Evolutionary conservation across 2,329 filamentous ascomycete species (phyloP).

Genomic region (Sporothrix pallida): DNA sequence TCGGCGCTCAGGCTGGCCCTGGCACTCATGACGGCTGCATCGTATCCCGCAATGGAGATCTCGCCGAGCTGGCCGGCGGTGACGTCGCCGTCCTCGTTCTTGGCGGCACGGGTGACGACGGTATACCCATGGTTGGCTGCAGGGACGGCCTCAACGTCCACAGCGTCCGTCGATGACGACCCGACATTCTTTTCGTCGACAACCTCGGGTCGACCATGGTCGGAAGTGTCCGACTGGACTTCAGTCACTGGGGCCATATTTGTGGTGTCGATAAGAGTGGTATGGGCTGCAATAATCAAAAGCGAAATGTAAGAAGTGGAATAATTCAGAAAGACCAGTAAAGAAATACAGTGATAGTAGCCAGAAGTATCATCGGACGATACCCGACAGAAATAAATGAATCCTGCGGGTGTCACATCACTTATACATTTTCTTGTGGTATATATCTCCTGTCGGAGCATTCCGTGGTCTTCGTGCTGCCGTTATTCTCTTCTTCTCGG

Average conservation of each 20-base stretch:
- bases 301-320: neutral
- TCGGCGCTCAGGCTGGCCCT: constrained; percentile 30
- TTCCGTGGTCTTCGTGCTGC: neutral
- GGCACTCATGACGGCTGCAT: constrained; percentile 31
- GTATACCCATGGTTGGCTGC: neutral
- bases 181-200: constrained; percentile 17
- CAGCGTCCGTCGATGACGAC: neutral
- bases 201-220: neutral
- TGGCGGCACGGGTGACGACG: neutral
- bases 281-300: neutral
- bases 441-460: neutral
- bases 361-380: too few relatives aligned
- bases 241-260: neutral
- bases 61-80: constrained; percentile 4
- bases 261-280: neutral
- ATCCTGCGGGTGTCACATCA: too few relatives aligned
- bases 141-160: neutral
- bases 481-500: too few relatives aligned
- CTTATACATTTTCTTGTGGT: too few relatives aligned
- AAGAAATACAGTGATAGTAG: neutral
- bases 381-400: too few relatives aligned
- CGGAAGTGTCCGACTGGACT: neutral
- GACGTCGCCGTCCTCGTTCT: neutral
- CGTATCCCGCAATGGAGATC: constrained; percentile 30
- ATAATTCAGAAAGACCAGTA: neutral